Conservation (phyloP, 768 basidiomycete genomes). For the Tremella fuciformis region DNA sequence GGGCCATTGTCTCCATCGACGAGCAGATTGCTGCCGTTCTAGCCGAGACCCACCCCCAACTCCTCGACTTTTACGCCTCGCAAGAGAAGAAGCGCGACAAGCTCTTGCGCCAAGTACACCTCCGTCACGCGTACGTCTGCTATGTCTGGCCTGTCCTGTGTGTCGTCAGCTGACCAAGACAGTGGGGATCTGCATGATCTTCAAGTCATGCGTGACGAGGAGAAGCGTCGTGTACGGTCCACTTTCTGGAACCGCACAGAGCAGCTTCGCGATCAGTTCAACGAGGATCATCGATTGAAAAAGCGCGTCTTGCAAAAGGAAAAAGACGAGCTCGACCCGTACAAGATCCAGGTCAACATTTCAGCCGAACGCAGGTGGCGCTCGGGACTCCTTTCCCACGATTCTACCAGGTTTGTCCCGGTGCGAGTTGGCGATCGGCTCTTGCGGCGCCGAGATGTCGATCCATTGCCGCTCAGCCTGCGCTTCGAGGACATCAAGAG, state of each 20-base stretch:
- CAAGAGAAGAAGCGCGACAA: slow-evolving; percentile 23
- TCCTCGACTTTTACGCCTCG: slow-evolving; percentile 28
- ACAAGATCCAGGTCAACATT: background rate
- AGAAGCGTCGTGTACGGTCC: background rate
- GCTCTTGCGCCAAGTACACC: slow-evolving; percentile 13
- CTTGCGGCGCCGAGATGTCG: background rate
- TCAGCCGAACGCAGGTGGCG: background rate
- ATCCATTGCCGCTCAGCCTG: background rate
- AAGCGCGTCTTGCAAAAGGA: background rate
- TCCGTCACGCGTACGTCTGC: background rate
- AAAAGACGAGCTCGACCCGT: slow-evolving; percentile 1
- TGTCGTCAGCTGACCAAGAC: background rate
- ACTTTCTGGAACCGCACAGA: slow-evolving; percentile 2
- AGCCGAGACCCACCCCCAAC: slow-evolving; percentile 21
- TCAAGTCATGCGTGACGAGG: slow-evolving; percentile 1
- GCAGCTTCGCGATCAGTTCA: background rate
- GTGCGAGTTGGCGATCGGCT: background rate
- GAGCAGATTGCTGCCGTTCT: slow-evolving; percentile 27
- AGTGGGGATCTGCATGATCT: slow-evolving; percentile 5
- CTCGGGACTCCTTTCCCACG: background rate
- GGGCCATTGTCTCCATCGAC: slow-evolving; percentile 33
- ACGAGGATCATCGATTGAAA: background rate
- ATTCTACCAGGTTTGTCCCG: background rate
- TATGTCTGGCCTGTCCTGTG: background rate
- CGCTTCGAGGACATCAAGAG: background rate